Evolutionary conservation across 805 yeast genomes (phyloP), one percentile per base, ranked within the genome.

Genomic region (Kazachstania martiniae): DNA sequence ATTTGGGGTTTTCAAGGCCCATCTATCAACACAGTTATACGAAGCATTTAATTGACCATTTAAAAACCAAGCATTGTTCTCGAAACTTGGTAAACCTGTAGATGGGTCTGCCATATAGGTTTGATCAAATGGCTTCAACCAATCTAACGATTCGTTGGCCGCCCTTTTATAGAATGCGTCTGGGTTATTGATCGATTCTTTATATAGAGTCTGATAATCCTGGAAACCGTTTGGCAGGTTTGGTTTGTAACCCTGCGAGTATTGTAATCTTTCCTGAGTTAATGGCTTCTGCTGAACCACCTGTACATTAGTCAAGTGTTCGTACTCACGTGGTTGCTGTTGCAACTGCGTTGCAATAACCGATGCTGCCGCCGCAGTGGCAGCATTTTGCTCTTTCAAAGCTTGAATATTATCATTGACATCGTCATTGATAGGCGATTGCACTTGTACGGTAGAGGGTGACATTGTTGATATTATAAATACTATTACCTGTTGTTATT

Each of bases 11-110:
- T 63, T 56, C 34, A 75, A 63, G 1, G 94, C 93, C 58, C 80
- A 81, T 58, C 91, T 70, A 59, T 82, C 94, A 33, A 82, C 82
- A 67, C 83, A 73, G 57, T 82, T 82, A 62, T 74, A 82, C 32
- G 76, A 70, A 12, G 93, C 93, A 49, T 82, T 82, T 51, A 82
- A 62, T 53, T 79, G 74, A 40, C 93, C 93, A 36, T 77, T 79
- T 19, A 80, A 58, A 53, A 82, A 82, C 91, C 91, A 82, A 21
- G 83, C 72, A 56, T 56, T 73, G 72, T 34, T 68, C 61, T 42
- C 67, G 55, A 38, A 68, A 57, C 50, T 58, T 44, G 49, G 59
- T 46, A 37, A 46, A 8, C 49, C 53, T 4, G 47, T 59, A 57
- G 47, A 46, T 9, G 46, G 37, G 48, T 69, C 47, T 70, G 55